Evolutionary conservation across 1,284 basidiomycete genomes (phyloP), one percentile per base, ranked within the genome.

Genomic region (Rhodotorula sp.): DNA sequence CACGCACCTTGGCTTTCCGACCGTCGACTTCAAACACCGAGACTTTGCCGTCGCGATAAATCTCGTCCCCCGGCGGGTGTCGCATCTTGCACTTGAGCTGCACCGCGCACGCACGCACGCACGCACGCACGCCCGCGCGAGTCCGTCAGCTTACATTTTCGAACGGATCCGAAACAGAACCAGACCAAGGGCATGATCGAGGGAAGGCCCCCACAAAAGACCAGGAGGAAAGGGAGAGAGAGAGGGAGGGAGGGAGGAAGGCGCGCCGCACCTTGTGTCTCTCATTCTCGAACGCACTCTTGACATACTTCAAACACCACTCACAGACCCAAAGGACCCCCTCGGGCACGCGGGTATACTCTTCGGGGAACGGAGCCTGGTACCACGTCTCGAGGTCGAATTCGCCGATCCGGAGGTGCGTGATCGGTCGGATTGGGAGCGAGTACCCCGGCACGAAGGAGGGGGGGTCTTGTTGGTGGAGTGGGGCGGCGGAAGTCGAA

Each of bases 11-110:
- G 85, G 97, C 97, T 84, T 94, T 94, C 76, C 95, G 86, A 58
- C 97, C 97, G 80, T 99, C 97, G 38, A 99, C 95, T 81, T 99
- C 97, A 79, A 97, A 99, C 67, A 99, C 90, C 16, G 93, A 95
- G 49, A 98, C 85, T 58, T 81, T 81, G 47, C 89, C 89, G 80
- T 97, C 94, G 56, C 95, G 86, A 80, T 99, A 99, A 64, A 99
- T 98, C 82, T 99, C 97, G 80, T 99, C 95, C 19, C 97, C 97
- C 3, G 97, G 97, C 3, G 97, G 95, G 85, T 95, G 92, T 67
- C 92, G 86, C 68, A 88, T 86, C 81, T 95, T 97, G 85, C 97
- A 99, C 83, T 98, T 98, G 81, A 91, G 86, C 92, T 94, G 79
- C 28, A 28, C 28, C 28, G 3, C 28, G 28, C 28, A 28, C 28